These are phyloP conservation scores for Triticum monococcum DNA, from an alignment of 176 grass and related monocot species.

Conservation along the genomic window DNA sequence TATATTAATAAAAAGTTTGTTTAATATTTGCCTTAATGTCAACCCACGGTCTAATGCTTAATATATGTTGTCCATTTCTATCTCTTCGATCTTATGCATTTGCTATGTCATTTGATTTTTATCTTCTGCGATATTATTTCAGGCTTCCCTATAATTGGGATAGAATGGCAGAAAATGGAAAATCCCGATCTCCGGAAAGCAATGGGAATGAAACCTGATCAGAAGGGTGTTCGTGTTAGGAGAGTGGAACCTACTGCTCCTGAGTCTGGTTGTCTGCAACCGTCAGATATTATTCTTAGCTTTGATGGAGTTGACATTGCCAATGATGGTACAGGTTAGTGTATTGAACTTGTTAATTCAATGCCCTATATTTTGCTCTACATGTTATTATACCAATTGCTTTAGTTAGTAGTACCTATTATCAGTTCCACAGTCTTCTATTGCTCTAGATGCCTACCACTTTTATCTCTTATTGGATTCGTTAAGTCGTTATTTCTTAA, in stretches of 20 bases:
- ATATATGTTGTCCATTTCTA: background rate
- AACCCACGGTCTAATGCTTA: background rate
- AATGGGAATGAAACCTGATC: conserved; percentile 88
- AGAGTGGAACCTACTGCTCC: conserved; percentile 92
- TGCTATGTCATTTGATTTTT: conserved; percentile 1
- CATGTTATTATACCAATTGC: background rate
- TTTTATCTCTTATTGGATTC: background rate
- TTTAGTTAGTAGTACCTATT: background rate
- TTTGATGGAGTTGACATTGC: conserved; percentile 94
- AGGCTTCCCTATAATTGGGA: conserved; percentile 92
- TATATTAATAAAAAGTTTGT: background rate
- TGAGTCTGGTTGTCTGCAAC: conserved; percentile 66
- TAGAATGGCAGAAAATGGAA: conserved; percentile 99
- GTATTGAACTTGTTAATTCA: background rate
- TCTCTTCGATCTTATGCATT: background rate
- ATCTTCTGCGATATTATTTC: conserved; percentile 14
- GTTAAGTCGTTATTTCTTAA: background rate
- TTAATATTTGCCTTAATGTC: background rate
- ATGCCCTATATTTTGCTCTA: background rate
- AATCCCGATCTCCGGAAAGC: conserved; percentile 96
- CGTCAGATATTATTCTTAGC: conserved; percentile 95
- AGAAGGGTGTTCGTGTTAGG: conserved; percentile 94
- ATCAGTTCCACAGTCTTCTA: background rate
- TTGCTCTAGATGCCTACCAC: background rate
- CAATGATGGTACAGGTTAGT: conserved; percentile 82